These are phyloP conservation scores for Chalciporus sp. DNA, from an alignment of 1,284 basidiomycete species.

Conservation along the genomic window DNA sequence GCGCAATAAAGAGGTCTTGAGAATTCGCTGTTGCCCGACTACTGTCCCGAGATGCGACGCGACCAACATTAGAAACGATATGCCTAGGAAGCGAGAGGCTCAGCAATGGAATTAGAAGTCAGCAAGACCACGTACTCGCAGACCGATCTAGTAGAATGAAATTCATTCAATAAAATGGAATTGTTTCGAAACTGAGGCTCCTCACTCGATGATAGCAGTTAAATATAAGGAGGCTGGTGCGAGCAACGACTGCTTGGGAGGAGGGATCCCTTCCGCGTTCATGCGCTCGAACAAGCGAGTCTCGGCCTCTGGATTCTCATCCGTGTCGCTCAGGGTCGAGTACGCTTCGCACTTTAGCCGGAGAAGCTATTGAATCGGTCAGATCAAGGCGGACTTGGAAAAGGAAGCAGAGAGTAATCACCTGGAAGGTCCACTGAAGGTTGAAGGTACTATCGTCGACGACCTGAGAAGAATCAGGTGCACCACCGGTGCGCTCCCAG, in stretches of 20 bases:
- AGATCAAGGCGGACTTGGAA: slow-evolving; percentile 3
- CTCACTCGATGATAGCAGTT: slow-evolving; percentile 91
- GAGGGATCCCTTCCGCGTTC: slow-evolving; percentile 42
- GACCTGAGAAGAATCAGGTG: slow-evolving; percentile 38
- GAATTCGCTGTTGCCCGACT: slow-evolving; percentile 74
- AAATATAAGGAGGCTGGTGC: slow-evolving; percentile 85
- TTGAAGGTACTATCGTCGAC: slow-evolving; percentile 61
- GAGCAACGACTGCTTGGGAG: slow-evolving; percentile 62
- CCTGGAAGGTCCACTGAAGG: slow-evolving; percentile 75
- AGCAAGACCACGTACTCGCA: slow-evolving; percentile 69
- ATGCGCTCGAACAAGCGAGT: slow-evolving; percentile 60
- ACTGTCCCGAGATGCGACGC: slow-evolving; percentile 83
- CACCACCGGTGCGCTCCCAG: slow-evolving; percentile 66
- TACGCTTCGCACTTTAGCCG: slow-evolving; percentile 84
- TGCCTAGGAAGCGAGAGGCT: slow-evolving; percentile 52
- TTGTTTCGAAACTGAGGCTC: slow-evolving; percentile 27
- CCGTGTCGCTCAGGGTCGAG: slow-evolving; percentile 79
- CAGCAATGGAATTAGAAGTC: slow-evolving; percentile 2
- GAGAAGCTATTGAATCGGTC: slow-evolving; percentile 52
- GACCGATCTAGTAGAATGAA: slow-evolving; percentile 54
- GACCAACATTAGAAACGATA: slow-evolving; percentile 78
- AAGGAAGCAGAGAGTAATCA: slow-evolving; percentile 38
- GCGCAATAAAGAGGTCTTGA: slow-evolving; percentile 81
- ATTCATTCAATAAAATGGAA: slow-evolving; percentile 23
- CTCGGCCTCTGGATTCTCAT: slow-evolving; percentile 73